Base-by-base conservation (phyloP, 148 eudicot species). In the Polygonum maritimum region DNA sequence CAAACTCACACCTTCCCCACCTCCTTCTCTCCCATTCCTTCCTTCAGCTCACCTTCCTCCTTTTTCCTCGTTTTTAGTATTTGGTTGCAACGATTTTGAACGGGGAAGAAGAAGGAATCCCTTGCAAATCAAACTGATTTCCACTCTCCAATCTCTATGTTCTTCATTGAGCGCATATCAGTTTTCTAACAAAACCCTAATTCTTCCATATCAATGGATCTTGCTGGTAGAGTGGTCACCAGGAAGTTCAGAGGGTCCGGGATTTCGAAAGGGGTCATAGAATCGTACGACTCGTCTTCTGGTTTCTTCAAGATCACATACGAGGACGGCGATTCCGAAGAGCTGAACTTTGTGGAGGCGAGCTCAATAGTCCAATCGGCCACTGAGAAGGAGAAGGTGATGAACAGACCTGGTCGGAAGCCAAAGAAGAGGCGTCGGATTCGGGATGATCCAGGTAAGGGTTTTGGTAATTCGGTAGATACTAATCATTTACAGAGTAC, bases 241-340 rank as follows among this genome's bases (percentile, higher is more conserved):
- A 92, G 88, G 75, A 81, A 87, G 73, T 85, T 84, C 65, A 22
- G 77, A 81, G 92, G 91, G 65, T 77, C 82, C 48, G 94, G 92
- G 73, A 77, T 83, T 75, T 87, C 70, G 35, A 16, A 77, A 8
- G 98, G 98, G 21, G 75, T 81, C 7, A 83, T 92, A 18, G 72
- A 85, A 52, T 85, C 93, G 1, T 90, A 54, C 81, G 85, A 92
- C 74, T 55, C 89, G 0, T 45, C 84, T 73, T 80, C 90, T 75
- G 88, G 88, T 16, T 82, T 84, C 12, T 89, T 80, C 76, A 80
- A 82, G 75, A 82, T 91, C 75, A 35, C 62, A 55, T 92, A 92
- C 73, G 88, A 88, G 7, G 84, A 85, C 44, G 96, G 97, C 1
- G 92, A 84, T 85, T 87, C 82, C 39, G 98, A 92, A 74, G 88